Conservation (phyloP, 495 filamentous ascomycete genomes). For the Aspergillus panamensis region DNA sequence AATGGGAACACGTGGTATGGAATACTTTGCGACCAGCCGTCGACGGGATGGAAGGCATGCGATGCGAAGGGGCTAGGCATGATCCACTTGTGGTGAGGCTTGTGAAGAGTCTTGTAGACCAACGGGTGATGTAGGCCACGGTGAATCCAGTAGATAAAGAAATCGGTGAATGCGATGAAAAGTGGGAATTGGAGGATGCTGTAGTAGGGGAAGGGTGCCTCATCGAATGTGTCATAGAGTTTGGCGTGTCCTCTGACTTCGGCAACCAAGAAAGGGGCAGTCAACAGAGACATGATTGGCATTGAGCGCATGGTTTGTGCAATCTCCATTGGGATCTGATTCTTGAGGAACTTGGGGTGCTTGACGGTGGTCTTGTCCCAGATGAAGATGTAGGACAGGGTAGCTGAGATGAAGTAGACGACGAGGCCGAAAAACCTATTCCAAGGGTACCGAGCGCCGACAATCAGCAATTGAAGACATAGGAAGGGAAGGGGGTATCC, state of each 20-base stretch:
- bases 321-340: constrained; percentile 88
- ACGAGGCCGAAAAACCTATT: constrained; percentile 76
- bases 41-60: constrained; percentile 92
- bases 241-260: constrained; percentile 85
- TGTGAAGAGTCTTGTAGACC: constrained; percentile 87
- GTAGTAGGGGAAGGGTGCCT: constrained; percentile 73
- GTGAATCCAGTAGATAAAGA: constrained; percentile 93
- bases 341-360: constrained; percentile 93
- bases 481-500: background rate
- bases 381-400: constrained; percentile 84
- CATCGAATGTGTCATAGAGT: constrained; percentile 73
- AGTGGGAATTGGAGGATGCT: constrained; percentile 84
- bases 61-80: constrained; percentile 94
- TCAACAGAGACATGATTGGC: constrained; percentile 81
- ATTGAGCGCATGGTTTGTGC: constrained; percentile 68
- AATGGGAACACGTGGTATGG: constrained; percentile 95
- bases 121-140: constrained; percentile 79
- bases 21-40: constrained; percentile 87
- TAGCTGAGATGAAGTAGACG: constrained; percentile 79
- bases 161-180: constrained; percentile 91
- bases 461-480: constrained; percentile 8
- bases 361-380: constrained; percentile 88
- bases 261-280: constrained; percentile 73
- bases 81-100: constrained; percentile 99
- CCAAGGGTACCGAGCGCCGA: background rate